Evolutionary conservation across 148 eudicot genomes (phyloP).

Genomic region (Cornus controversa): DNA sequence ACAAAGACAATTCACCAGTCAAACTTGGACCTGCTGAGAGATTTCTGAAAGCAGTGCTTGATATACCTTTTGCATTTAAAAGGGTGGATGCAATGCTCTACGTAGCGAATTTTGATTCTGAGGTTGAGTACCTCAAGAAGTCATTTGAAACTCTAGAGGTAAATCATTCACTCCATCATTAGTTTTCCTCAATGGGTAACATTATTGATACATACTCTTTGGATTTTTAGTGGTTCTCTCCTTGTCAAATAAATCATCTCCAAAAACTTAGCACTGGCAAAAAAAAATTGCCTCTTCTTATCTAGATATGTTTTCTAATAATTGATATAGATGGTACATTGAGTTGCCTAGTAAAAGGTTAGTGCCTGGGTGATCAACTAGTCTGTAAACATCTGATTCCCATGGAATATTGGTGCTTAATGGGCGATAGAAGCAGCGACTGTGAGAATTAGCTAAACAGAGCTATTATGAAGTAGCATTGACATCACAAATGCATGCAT

Average conservation of each 20-base stretch:
- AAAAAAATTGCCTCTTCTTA: background rate
- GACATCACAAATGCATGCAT: background rate
- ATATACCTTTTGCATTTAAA: conserved; percentile 86
- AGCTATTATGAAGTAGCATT: background rate
- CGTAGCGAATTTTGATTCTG: conserved; percentile 79
- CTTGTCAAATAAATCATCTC: too few species aligned
- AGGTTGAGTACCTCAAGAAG: conserved; percentile 78
- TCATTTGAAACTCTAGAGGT: conserved; percentile 93
- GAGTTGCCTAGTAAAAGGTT: background rate
- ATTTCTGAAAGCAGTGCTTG: conserved; percentile 83
- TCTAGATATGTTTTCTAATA: too few species aligned
- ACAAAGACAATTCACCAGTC: conserved; percentile 79
- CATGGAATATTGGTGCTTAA: background rate
- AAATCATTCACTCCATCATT: conserved; percentile 19
- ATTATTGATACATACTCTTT: background rate
- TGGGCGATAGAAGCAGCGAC: background rate
- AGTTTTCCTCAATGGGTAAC: background rate
- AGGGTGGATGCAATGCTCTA: conserved; percentile 88
- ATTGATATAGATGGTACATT: too few species aligned
- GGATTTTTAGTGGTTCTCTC: too few species aligned
- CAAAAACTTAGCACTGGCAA: too few species aligned
- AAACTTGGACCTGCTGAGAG: conserved; percentile 97
- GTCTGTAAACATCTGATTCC: background rate
- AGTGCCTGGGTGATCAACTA: background rate
- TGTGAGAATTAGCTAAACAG: background rate